phyloP scores from a whole-genome alignment of 2,329 filamentous ascomycete species.

The Rhinocladiella similis region DNA sequence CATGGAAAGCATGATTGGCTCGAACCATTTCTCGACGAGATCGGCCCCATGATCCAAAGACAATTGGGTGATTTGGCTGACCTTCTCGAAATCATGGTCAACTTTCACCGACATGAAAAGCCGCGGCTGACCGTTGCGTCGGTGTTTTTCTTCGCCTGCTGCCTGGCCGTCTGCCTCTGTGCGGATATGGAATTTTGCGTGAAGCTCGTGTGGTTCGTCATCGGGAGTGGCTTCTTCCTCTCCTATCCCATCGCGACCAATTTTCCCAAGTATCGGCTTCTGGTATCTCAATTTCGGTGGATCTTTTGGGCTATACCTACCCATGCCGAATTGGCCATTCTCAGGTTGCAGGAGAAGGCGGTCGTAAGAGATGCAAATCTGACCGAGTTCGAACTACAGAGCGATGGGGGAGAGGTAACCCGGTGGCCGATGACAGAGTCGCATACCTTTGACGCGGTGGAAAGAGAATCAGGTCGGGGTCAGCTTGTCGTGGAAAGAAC shows the following conservation, averaged over 20 bases:
- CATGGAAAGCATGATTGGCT: conserved; percentile 40
- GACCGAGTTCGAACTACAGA: conserved; percentile 10
- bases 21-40: conserved; percentile 37
- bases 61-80: conserved; percentile 40
- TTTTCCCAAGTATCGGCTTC: conserved; percentile 38
- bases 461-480: conserved; percentile 6
- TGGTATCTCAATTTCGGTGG: conserved; percentile 39
- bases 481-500: conserved; percentile 9
- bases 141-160: conserved; percentile 37
- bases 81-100: conserved; percentile 38
- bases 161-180: conserved; percentile 33
- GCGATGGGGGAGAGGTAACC: neutral
- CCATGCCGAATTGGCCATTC: conserved; percentile 29
- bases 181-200: conserved; percentile 38
- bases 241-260: conserved; percentile 37
- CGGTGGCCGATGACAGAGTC: neutral
- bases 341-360: conserved; percentile 24
- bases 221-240: conserved; percentile 39
- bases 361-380: conserved; percentile 11
- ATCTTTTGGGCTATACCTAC: conserved; percentile 42
- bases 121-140: conserved; percentile 36
- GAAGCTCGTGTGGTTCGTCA: conserved; percentile 37
- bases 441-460: conserved; percentile 10
- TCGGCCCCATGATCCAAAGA: conserved; percentile 39
- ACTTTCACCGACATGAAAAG: conserved; percentile 40